Base-by-base conservation (phyloP, 192 early-diverging fungal genomes). In the Polychytrium aggregatum region DNA sequence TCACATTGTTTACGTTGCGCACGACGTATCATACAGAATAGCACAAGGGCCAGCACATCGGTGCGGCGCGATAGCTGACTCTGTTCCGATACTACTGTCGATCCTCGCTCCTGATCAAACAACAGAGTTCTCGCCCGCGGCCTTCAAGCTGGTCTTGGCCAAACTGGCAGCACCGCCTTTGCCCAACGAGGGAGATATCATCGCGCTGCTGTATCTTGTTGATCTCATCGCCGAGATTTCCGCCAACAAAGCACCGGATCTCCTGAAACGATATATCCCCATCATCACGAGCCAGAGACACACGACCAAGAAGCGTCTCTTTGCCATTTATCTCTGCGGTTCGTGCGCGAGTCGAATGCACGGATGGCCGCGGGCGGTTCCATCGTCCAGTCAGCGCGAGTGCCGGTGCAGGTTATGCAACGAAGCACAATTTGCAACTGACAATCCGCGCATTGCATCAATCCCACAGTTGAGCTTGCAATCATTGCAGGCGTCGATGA, bases 151-250 rank as follows among this genome's bases (percentile, higher is more conserved):
- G 52, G 63, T 74, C 46, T 30, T 74, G 22, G 53, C 49, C 9
- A 73, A 62, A 46, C 41, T 74, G 20, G 55, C 62, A 10, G 34
- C 47, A 5, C 37, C 57, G 37, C 6, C 60, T 2, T 37, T 64
- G 26, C 57, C 60, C 14, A 64, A 57, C 46, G 74, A 76, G 44
- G 74, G 74, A 20, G 74, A 76, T 21, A 40, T 76, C 13, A 56
- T 76, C 34, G 71, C 72, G 9, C 50, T 76, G n/a, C 57, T 70
- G 36, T 76, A 71, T 47, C 24, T 69, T 17, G 47, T 53, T 21
- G 74, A 73, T 37, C 24, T 65, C 6, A 60, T 76, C 17, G 45
- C 59, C 27, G 64, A 74, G 13, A 52, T 73, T 37, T 54, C 46
- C 41, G 52, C 65, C 18, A 57, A 62, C 41, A 71, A 74, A 46